These are phyloP conservation scores for Vitis hybrid DNA, from an alignment of 177 flowering plant genomes.

Conservation along the genomic window DNA sequence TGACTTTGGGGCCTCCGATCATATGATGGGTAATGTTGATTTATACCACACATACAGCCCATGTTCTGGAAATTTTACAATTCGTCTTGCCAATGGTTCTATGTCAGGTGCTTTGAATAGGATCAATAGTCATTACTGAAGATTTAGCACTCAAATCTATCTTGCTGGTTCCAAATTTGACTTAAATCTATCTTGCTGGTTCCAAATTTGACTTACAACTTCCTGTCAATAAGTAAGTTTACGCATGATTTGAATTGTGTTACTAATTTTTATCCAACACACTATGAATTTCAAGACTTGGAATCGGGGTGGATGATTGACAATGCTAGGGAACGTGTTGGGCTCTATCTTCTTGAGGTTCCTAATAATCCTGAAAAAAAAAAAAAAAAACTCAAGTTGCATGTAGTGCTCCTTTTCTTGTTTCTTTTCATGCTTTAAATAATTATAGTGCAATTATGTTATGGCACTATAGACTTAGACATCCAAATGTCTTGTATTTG, in stretches of 20 bases:
- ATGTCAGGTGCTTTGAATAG: neutral
- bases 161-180: no score
- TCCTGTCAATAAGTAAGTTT: slow-evolving; percentile 8
- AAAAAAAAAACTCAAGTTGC: neutral
- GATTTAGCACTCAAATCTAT: neutral
- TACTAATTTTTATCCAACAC: neutral
- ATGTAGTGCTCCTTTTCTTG: neutral
- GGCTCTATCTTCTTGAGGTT: neutral
- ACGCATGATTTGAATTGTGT: slow-evolving; percentile 7
- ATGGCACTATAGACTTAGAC: slow-evolving; percentile 1
- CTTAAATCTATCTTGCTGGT: neutral
- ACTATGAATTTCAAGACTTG: slow-evolving; percentile 10
- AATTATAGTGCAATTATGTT: slow-evolving; percentile 6
- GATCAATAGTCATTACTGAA: neutral
- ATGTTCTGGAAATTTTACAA: no score
- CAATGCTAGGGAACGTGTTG: slow-evolving; percentile 12
- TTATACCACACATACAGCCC: no score
- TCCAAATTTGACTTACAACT: neutral
- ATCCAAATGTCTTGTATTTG: slow-evolving; percentile 12
- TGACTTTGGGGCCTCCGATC: no score
- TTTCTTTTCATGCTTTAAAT: neutral
- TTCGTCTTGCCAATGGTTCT: neutral
- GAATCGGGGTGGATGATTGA: slow-evolving; percentile 15
- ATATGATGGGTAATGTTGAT: no score
- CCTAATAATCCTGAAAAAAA: no score